phyloP scores from a whole-genome alignment of 164 flowering plant genomes.

The Vitis cinerea region DNA sequence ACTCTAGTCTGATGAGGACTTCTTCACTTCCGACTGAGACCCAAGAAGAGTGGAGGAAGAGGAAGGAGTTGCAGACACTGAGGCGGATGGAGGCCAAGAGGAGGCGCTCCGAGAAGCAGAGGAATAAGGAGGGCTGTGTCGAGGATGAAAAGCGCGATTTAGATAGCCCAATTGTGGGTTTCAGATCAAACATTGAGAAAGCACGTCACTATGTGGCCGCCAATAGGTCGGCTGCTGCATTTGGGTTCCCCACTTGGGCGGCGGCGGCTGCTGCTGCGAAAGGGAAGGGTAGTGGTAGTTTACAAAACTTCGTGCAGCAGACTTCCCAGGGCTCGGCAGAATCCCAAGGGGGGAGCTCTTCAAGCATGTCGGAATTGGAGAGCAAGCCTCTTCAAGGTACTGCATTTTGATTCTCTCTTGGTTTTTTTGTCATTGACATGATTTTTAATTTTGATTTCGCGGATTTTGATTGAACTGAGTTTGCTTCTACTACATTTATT shows the following conservation, averaged over 20 bases:
- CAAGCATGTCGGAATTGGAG: conserved; percentile 44
- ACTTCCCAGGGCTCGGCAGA: conserved; percentile 42
- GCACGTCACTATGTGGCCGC: conserved; percentile 1
- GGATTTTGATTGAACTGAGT: no score
- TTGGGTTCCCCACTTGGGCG: conserved; percentile 30
- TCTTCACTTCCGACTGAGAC: conserved; percentile 81
- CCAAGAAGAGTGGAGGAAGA: conserved; percentile 85
- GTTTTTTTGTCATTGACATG: neutral
- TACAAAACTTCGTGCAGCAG: conserved; percentile 17
- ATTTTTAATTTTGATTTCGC: neutral
- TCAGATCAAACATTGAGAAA: conserved; percentile 13
- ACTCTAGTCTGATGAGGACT: conserved; percentile 43
- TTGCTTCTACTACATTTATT: no score
- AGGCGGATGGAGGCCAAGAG: conserved; percentile 88
- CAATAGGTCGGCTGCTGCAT: neutral
- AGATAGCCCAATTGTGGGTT: conserved; percentile 11
- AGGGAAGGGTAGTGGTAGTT: conserved; percentile 19
- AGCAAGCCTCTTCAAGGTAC: conserved; percentile 51
- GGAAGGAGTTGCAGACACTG: conserved; percentile 79
- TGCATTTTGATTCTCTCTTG: neutral
- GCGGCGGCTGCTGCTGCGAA: conserved; percentile 11
- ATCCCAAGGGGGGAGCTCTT: conserved; percentile 55
- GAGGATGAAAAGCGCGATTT: conserved; percentile 32
- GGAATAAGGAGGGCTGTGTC: conserved; percentile 14
- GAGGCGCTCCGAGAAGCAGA: conserved; percentile 72